Conservation (phyloP, 2,329 filamentous ascomycete genomes). For the Fusarium sp. region DNA sequence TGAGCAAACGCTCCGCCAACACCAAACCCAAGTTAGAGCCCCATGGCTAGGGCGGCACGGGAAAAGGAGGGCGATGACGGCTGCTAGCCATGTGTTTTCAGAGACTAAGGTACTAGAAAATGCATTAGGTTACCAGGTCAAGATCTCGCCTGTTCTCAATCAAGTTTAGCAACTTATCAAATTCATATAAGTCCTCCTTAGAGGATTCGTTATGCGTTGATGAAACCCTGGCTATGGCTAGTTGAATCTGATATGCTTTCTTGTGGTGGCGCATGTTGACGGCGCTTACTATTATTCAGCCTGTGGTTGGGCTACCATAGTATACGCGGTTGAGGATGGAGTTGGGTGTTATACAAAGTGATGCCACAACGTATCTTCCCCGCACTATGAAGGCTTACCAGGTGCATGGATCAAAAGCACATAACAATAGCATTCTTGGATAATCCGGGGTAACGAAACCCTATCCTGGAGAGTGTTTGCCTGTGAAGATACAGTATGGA, state of each 20-base stretch:
- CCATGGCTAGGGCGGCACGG: conserved; percentile 8
- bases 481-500: neutral
- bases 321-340: neutral
- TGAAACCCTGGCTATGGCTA: neutral
- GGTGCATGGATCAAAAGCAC: neutral
- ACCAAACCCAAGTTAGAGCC: conserved; percentile 4
- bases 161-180: neutral
- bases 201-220: neutral
- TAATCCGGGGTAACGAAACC: conserved; percentile 40
- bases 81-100: conserved; percentile 9
- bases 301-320: neutral
- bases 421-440: conserved; percentile 16
- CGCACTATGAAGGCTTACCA: conserved; percentile 6
- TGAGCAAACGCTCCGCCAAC: conserved; percentile 2
- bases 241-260: neutral
- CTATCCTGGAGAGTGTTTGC: neutral
- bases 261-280: neutral
- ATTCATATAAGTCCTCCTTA: neutral
- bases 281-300: neutral
- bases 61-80: conserved; percentile 8
- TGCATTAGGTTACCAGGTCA: neutral
- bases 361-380: conserved; percentile 25
- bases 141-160: neutral
- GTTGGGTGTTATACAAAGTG: conserved; percentile 1
- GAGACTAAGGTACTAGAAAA: conserved; percentile 2